Conservation (phyloP, 1,284 basidiomycete species). For the Cryptococcus maquisensis region DNA sequence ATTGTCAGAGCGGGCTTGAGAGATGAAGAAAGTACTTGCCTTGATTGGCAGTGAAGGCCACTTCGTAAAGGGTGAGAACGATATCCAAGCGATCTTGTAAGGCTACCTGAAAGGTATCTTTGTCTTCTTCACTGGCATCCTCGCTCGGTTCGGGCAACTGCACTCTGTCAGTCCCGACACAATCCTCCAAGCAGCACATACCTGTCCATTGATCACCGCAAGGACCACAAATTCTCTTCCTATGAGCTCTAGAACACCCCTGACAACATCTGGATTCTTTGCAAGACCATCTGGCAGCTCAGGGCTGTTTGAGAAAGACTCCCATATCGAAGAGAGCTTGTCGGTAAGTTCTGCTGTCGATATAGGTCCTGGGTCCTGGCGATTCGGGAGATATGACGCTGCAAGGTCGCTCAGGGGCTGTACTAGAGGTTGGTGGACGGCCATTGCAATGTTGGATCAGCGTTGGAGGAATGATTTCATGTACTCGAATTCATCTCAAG, state of each 20-base stretch:
- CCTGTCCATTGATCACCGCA: conserved; percentile 25
- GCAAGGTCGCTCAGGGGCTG: not conserved
- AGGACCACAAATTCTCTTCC: conserved; percentile 34
- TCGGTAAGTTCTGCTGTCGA: conserved; percentile 4
- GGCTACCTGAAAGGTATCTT: conserved; percentile 24
- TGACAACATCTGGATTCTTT: conserved; percentile 23
- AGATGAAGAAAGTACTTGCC: conserved; percentile 10
- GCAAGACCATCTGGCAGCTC: conserved; percentile 4
- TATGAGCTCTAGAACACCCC: conserved; percentile 33
- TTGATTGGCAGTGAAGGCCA: conserved; percentile 16
- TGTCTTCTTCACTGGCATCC: conserved; percentile 13
- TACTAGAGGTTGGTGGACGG: conserved; percentile 6
- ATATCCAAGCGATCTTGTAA: conserved; percentile 39
- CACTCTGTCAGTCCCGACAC: not conserved
- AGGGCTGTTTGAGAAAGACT: not conserved
- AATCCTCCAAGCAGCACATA: conserved; percentile 8
- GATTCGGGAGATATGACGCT: conserved; percentile 4
- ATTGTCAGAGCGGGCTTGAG: not conserved
- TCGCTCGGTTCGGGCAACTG: conserved; percentile 24
- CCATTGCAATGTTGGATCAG: too few relatives aligned
- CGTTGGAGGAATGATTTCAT: too few relatives aligned
- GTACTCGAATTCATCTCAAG: too few relatives aligned
- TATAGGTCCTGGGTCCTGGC: conserved; percentile 2
- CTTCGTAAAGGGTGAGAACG: conserved; percentile 39
- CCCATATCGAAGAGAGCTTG: conserved; percentile 14